Conservation (phyloP, 2,329 filamentous ascomycete species). For the Nigrograna mackinnonii region DNA sequence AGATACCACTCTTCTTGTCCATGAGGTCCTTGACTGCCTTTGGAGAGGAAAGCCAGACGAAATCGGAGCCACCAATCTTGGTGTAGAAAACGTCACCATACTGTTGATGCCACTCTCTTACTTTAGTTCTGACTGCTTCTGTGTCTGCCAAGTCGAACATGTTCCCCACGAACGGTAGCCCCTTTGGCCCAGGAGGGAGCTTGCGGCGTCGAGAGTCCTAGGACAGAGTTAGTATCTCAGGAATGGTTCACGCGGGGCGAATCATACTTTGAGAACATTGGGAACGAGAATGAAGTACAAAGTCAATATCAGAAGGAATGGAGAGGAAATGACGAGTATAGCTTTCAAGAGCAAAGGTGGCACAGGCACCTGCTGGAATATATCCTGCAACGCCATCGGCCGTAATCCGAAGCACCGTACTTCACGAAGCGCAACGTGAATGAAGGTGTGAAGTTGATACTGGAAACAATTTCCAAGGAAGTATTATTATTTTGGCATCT, state of each 20-base stretch:
- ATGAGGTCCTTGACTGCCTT: slow-evolving; percentile 59
- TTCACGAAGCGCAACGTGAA: no score
- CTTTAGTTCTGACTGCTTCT: slow-evolving; percentile 34
- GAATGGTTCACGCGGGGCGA: not conserved
- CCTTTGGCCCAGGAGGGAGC: slow-evolving; percentile 43
- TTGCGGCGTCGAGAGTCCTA: slow-evolving; percentile 35
- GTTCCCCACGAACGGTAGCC: slow-evolving; percentile 45
- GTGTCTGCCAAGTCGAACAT: slow-evolving; percentile 41
- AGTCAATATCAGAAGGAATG: slow-evolving; percentile 22
- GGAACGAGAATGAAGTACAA: slow-evolving; percentile 33
- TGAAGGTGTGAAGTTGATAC: slow-evolving; percentile 2
- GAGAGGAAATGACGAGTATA: slow-evolving; percentile 13
- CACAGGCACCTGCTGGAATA: slow-evolving; percentile 1
- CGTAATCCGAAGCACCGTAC: not conserved
- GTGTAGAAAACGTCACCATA: slow-evolving; percentile 46
- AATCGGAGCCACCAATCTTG: slow-evolving; percentile 45
- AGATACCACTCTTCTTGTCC: slow-evolving; percentile 57
- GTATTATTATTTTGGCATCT: not conserved
- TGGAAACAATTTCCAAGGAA: slow-evolving; percentile 1
- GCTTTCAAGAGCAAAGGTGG: slow-evolving; percentile 16
- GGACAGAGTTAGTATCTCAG: slow-evolving; percentile 2
- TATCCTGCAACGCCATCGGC: slow-evolving; percentile 14
- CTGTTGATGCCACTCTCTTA: slow-evolving; percentile 36
- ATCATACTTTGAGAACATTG: slow-evolving; percentile 29
- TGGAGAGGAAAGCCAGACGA: slow-evolving; percentile 48